Evolutionary conservation across 2,329 filamentous ascomycete species (phyloP).

Genomic region (Paraphaeosphaeria minitans): DNA sequence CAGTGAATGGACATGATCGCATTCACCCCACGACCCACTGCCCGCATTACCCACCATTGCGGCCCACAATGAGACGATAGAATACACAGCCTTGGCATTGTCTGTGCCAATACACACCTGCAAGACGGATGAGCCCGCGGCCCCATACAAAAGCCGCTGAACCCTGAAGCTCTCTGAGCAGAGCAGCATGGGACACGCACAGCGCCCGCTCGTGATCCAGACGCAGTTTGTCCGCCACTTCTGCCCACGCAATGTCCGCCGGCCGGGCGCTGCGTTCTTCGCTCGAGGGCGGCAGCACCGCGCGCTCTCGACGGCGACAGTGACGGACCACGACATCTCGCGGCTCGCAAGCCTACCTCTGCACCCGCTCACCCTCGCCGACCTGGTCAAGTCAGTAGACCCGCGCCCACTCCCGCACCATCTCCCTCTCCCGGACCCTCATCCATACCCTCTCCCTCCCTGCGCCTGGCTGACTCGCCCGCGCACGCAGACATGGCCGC

Average conservation of each 20-base stretch:
- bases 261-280: constrained; percentile 24
- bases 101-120: background rate
- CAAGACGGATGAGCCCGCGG: background rate
- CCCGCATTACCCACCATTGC: background rate
- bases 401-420: background rate
- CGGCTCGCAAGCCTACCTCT: constrained; percentile 77
- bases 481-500: constrained; percentile 67
- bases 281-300: constrained; percentile 20
- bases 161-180: background rate
- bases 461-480: constrained; percentile 17
- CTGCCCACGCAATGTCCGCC: constrained; percentile 33
- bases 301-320: constrained; percentile 48
- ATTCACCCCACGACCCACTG: background rate
- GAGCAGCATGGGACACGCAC: constrained; percentile 34
- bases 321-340: constrained; percentile 75
- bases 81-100: background rate
- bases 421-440: background rate
- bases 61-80: background rate
- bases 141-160: background rate
- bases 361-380: constrained; percentile 81
- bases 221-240: constrained; percentile 43
- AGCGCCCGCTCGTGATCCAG: constrained; percentile 44
- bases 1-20: background rate
- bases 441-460: no score
- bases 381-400: constrained; percentile 76